Base-by-base conservation (phyloP, 345 rosid species). In the Camelina laxa region DNA sequence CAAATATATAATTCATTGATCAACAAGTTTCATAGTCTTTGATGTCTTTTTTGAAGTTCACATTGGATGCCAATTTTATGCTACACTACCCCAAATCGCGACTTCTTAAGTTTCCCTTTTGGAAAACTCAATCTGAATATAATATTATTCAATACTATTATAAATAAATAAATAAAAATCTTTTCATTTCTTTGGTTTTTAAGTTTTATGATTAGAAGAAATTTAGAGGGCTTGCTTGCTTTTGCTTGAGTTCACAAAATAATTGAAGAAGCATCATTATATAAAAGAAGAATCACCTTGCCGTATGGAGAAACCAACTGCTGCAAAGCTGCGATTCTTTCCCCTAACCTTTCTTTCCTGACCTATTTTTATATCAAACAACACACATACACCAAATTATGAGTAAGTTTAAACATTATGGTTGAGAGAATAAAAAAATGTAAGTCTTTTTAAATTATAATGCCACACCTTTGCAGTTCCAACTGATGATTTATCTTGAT, bases 241-340 rank as follows among this genome's bases (percentile, higher is more conserved):
- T 27, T 58, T 35, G 44, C 13, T 10, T 47, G 19, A 33, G 16
- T 38, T 22, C 24, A 67, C 61, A 67, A 67, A 67, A 67, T 27
- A 20, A 57, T 17, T 19, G 36, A 49, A 49, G 6, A 30, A 30
- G 31, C 22, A 74, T 65, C 15, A 19, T 47, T 41, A 54, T 41
- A 54, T 1, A 20, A 31, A 39, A 41, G 9, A 44, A 42, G 13
- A 44, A 12, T 54, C 12, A 91, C 98, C 95, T 94, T 91, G 83
- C 96, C 98, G 78, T 83, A 90, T 13, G 97, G 99, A 50, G 97
- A 94, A 27, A 94, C 97, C 64, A 91, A 83, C 72, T 87, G 97
- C 83, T 90, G 97, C 82, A 94, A 80, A 17, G 90, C 79, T 38
- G 88, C 63, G 59, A 94, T 85, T 82, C 96, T 75, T 67, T 94